Conservation (phyloP, 202 grass and related monocot genomes). For the Alloteropsis angusta region DNA sequence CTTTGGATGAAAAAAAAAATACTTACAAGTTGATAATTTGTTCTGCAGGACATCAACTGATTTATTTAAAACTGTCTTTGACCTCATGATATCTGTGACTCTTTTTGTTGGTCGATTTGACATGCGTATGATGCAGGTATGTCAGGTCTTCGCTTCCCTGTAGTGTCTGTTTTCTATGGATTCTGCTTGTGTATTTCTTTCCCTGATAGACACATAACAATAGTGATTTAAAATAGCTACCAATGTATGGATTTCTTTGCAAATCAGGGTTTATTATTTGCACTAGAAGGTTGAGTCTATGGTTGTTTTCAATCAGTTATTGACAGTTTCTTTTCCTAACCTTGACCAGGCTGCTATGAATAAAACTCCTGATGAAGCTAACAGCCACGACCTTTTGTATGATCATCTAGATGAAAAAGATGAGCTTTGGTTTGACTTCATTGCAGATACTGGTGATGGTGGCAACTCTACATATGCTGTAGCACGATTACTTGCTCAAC, state of each 20-base stretch:
- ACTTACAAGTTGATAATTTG: conserved; percentile 19
- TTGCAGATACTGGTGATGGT: conserved; percentile 94
- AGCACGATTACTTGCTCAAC: conserved; percentile 85
- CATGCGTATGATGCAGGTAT: conserved; percentile 99
- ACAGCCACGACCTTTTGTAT: conserved; percentile 55
- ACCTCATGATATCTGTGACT: conserved; percentile 94
- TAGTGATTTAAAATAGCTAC: not conserved
- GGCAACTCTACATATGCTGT: conserved; percentile 90
- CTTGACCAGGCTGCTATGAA: conserved; percentile 86
- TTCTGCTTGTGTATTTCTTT: conserved; percentile 9
- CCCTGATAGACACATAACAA: not conserved
- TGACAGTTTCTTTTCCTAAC: conserved; percentile 16
- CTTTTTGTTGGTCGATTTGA: conserved; percentile 96
- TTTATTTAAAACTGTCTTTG: conserved; percentile 98
- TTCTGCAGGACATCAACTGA: conserved; percentile 87
- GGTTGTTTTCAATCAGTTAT: not conserved
- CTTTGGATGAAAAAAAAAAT: not conserved
- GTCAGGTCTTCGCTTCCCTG: not conserved
- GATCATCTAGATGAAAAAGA: conserved; percentile 74
- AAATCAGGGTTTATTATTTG: not conserved
- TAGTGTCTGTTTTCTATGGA: not conserved
- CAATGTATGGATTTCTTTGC: not conserved
- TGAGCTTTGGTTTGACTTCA: conserved; percentile 96
- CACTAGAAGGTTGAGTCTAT: not conserved
- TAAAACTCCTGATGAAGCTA: conserved; percentile 71